phyloP scores from a whole-genome alignment of 2,329 filamentous ascomycete species.

The Pseudopyricularia cyperi region DNA sequence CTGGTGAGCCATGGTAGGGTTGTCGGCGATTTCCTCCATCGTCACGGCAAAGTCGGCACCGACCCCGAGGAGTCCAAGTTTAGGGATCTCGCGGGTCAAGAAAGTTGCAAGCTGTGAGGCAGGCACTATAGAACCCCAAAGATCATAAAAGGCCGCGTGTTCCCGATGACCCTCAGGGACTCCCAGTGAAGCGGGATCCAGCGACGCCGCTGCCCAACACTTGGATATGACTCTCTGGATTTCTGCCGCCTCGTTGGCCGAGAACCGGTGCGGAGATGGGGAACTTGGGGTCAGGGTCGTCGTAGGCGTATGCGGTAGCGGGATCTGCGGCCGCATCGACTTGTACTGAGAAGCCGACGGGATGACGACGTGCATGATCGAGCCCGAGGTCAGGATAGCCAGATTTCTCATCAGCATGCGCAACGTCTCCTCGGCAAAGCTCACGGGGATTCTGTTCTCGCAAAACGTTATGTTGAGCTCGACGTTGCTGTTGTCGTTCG shows the following conservation, averaged over 20 bases:
- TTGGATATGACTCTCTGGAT: conserved; percentile 27
- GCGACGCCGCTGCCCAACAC: conserved; percentile 27
- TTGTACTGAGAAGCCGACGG: conserved; percentile 29
- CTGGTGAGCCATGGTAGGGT: conserved; percentile 36
- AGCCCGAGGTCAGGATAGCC: conserved; percentile 29
- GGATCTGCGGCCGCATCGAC: conserved; percentile 24
- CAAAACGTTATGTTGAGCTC: conserved; percentile 32
- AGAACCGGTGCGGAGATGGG: conserved; percentile 8
- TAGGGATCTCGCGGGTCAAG: conserved; percentile 28
- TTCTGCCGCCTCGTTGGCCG: conserved; percentile 20
- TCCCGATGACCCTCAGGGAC: conserved; percentile 27
- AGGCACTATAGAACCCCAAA: conserved; percentile 35
- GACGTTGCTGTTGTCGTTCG: conserved; percentile 16
- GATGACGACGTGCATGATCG: conserved; percentile 30
- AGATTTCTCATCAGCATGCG: conserved; percentile 31
- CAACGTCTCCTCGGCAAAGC: conserved; percentile 30
- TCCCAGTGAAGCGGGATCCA: conserved; percentile 24
- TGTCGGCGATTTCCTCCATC: conserved; percentile 34
- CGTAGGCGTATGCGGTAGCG: conserved; percentile 18
- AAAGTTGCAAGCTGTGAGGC: conserved; percentile 31
- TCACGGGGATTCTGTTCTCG: conserved; percentile 25
- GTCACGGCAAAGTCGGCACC: conserved; percentile 20
- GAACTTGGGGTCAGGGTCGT: conserved; percentile 2
- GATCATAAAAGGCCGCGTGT: conserved; percentile 34
- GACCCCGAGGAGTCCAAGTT: conserved; percentile 20